Conservation (phyloP, 1,139 yeast genomes). For the Magnusiomyces magnusii region DNA sequence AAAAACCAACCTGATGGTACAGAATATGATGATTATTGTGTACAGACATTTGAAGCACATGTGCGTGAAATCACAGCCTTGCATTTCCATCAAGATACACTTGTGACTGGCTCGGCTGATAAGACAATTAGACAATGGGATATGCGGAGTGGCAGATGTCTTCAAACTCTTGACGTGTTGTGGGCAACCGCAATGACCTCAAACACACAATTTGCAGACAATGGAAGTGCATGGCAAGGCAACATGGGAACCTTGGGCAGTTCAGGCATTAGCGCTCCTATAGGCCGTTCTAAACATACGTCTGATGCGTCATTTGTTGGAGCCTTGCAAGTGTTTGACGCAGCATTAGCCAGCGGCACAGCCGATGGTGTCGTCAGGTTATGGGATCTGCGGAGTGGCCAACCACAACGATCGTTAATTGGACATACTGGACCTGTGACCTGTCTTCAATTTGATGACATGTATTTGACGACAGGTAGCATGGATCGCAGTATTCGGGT, state of each 20-base stretch:
- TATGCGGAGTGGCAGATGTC: conserved; percentile 46
- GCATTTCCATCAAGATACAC: conserved; percentile 42
- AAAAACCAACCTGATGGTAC: background rate
- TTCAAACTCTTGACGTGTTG: conserved; percentile 53
- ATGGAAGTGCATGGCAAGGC: conserved; percentile 21
- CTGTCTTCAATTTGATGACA: conserved; percentile 58
- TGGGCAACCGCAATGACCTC: conserved; percentile 43
- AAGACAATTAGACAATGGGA: conserved; percentile 58
- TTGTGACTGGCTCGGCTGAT: conserved; percentile 54
- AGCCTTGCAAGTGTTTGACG: conserved; percentile 57
- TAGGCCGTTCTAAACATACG: conserved; percentile 7
- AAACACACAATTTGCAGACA: conserved; percentile 18
- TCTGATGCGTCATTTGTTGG: conserved; percentile 41
- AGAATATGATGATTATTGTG: conserved; percentile 28
- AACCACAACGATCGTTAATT: conserved; percentile 53
- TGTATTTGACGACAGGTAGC: conserved; percentile 56
- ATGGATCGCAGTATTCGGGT: conserved; percentile 55
- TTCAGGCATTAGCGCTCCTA: background rate
- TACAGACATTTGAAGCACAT: conserved; percentile 52
- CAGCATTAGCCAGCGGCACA: conserved; percentile 70
- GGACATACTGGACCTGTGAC: conserved; percentile 72
- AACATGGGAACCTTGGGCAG: conserved; percentile 1
- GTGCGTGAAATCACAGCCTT: conserved; percentile 57
- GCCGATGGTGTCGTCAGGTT: conserved; percentile 66
- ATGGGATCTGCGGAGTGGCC: conserved; percentile 70